Conservation (phyloP, 208 protist species). For the Sergeia podlipaevii region DNA sequence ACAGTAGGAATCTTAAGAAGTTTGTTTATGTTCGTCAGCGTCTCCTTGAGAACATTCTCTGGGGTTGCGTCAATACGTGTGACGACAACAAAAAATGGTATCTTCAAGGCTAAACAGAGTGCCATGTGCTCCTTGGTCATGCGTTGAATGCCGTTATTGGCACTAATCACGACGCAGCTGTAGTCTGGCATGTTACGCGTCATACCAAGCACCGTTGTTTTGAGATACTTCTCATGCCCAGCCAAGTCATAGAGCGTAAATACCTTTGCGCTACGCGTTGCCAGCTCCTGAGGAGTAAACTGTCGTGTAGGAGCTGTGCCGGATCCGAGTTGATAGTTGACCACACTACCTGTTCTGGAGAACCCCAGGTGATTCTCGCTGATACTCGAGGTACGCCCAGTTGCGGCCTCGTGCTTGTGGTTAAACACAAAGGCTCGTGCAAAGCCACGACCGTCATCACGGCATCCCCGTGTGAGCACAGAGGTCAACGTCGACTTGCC, state of each 20-base stretch:
- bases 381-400: conserved; percentile 94
- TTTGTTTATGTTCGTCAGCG: conserved; percentile 81
- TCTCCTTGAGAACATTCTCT: conserved; percentile 88
- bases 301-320: conserved; percentile 19
- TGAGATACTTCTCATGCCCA: conserved; percentile 97
- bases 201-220: conserved; percentile 97
- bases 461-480: conserved; percentile 86
- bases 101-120: conserved; percentile 94
- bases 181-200: conserved; percentile 96
- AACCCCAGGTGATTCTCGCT: conserved; percentile 96
- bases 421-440: conserved; percentile 90
- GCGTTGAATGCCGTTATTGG: conserved; percentile 91
- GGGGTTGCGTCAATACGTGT: conserved; percentile 97
- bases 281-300: conserved; percentile 74
- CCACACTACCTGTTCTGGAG: conserved; percentile 86
- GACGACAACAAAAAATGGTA: conserved; percentile 96
- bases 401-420: conserved; percentile 95
- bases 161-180: conserved; percentile 91
- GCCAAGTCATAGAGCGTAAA: conserved; percentile 97
- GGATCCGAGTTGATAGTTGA: conserved; percentile 73
- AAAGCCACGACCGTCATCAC: conserved; percentile 86
- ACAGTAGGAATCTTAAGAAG: conserved; percentile 93
- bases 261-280: conserved; percentile 87
- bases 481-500: conserved; percentile 92
- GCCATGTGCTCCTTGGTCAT: conserved; percentile 97